A percentile compares a stretch with the other conserved stretches of the same genome.
phyloP scores from a whole-genome alignment of 2,329 filamentous ascomycete genomes.

The Endoconidiophora laricicola region DNA sequence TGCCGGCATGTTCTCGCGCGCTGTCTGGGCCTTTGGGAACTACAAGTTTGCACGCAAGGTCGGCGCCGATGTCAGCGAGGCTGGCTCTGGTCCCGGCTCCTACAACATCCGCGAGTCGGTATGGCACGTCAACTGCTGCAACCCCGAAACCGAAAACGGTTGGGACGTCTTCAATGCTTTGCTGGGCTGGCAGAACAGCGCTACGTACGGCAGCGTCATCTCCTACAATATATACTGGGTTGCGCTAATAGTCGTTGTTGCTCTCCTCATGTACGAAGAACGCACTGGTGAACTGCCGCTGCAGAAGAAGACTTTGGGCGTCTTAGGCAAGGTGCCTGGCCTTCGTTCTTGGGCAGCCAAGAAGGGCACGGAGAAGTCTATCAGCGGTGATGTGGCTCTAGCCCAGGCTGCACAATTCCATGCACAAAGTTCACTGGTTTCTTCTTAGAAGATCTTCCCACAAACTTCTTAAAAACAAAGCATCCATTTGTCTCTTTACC shows the following conservation, averaged over 20 bases:
- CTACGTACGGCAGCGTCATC: slow-evolving; percentile 63
- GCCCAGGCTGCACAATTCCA: slow-evolving; percentile 6
- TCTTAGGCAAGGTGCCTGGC: slow-evolving; percentile 9
- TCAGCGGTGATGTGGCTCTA: slow-evolving; percentile 10
- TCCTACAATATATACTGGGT: slow-evolving; percentile 73
- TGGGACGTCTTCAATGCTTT: slow-evolving; percentile 62
- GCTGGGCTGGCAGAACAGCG: slow-evolving; percentile 57
- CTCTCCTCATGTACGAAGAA: slow-evolving; percentile 46
- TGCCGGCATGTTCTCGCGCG: slow-evolving; percentile 61
- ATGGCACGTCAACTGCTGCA: slow-evolving; percentile 68
- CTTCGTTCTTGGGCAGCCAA: slow-evolving; percentile 9
- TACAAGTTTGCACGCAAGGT: slow-evolving; percentile 37
- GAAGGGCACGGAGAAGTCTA: slow-evolving; percentile 4
- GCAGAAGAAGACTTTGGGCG: slow-evolving; percentile 14
- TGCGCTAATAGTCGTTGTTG: slow-evolving; percentile 43
- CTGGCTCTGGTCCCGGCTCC: slow-evolving; percentile 47
- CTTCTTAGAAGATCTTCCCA: neutral
- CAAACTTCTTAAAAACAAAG: no score
- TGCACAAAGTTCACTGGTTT: neutral
- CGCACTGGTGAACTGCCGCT: slow-evolving; percentile 27
- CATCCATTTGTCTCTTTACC: no score
- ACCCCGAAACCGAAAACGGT: slow-evolving; percentile 43
- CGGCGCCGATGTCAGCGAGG: slow-evolving; percentile 35
- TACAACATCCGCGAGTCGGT: slow-evolving; percentile 63
- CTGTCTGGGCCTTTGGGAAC: slow-evolving; percentile 54